Evolutionary conservation across 176 grass and related monocot species (phyloP).

Genomic region (Phragmites australis): DNA sequence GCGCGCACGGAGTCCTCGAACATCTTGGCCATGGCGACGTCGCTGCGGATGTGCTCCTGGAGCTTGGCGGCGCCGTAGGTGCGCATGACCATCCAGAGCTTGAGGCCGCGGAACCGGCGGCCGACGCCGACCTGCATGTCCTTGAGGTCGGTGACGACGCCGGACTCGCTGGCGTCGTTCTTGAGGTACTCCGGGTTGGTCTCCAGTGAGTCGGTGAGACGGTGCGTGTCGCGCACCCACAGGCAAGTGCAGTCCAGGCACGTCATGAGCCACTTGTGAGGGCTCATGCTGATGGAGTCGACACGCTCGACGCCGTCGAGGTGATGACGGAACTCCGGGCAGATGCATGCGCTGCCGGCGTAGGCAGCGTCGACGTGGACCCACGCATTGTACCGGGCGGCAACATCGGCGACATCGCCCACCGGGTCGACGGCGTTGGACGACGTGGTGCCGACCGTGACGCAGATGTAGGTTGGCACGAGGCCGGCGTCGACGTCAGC

Average conservation of each 20-base stretch:
- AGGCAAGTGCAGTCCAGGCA: conserved; percentile 61
- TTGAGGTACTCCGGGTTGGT: conserved; percentile 60
- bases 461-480: conserved; percentile 55
- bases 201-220: conserved; percentile 34
- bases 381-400: conserved; percentile 31
- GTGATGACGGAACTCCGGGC: conserved; percentile 59
- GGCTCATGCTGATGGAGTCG: conserved; percentile 58
- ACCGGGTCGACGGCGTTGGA: conserved; percentile 58
- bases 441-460: conserved; percentile 54
- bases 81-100: conserved; percentile 61
- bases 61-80: conserved; percentile 45
- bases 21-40: conserved; percentile 52
- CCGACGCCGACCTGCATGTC: conserved; percentile 62
- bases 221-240: conserved; percentile 38
- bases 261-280: conserved; percentile 53
- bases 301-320: conserved; percentile 47
- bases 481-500: conserved; percentile 40
- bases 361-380: conserved; percentile 60
- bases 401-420: conserved; percentile 30
- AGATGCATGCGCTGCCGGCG: conserved; percentile 58
- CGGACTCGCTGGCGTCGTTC: conserved; percentile 59
- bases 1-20: conserved; percentile 44
- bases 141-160: conserved; percentile 48
- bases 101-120: conserved; percentile 50
- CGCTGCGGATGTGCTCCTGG: conserved; percentile 58